Evolutionary conservation across 75 land plant species (phyloP).

Genomic region (Gnetum montanum): DNA sequence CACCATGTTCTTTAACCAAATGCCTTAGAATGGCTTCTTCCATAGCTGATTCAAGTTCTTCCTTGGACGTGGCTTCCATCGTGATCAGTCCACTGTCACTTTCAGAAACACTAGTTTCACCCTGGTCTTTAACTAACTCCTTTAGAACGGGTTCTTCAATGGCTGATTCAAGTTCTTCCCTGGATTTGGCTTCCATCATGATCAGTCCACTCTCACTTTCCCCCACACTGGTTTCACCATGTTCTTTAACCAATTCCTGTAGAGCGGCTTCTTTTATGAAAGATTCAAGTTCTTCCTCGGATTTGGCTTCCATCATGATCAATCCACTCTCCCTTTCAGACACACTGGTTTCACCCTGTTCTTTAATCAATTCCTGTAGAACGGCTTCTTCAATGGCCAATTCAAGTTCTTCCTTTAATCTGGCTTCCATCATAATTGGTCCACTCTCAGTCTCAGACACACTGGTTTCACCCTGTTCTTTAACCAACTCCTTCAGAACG

Average conservation of each 20-base stretch:
- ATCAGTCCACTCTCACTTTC: neutral
- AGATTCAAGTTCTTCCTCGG: neutral
- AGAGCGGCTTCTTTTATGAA: neutral
- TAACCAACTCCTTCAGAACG: neutral
- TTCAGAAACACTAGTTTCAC: neutral
- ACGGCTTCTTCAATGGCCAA: neutral
- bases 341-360: neutral
- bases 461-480: neutral
- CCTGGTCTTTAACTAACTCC: neutral
- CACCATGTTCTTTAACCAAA: neutral
- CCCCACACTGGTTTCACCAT: neutral
- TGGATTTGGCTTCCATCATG: neutral
- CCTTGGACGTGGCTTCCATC: neutral
- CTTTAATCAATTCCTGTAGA: neutral
- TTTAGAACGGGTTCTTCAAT: neutral
- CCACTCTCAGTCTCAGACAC: neutral
- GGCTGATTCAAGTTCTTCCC: neutral
- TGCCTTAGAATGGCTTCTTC: neutral
- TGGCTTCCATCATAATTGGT: slow-evolving; percentile 1
- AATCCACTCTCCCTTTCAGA: neutral
- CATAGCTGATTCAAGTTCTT: neutral
- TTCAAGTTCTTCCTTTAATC: slow-evolving; percentile 2
- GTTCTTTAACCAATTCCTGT: neutral
- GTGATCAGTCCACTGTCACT: neutral
- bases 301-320: neutral